These are phyloP conservation scores for Saccharomyces mikatae DNA, from an alignment of 805 yeast species.

Conservation along the genomic window DNA sequence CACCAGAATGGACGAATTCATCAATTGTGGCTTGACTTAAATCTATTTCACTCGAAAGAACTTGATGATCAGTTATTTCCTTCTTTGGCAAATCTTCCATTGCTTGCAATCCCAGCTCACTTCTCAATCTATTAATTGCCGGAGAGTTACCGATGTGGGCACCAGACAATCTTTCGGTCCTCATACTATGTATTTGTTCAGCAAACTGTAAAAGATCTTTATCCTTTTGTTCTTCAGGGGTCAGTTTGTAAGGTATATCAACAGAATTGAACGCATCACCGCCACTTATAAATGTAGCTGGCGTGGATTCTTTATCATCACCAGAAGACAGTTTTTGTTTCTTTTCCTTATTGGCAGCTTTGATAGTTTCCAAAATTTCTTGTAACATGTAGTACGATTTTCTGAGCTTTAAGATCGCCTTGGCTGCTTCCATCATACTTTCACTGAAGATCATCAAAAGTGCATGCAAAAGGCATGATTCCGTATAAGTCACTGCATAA, in stretches of 20 bases:
- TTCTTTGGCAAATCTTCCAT: slow-evolving; percentile 3
- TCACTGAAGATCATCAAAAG: slow-evolving; percentile 81
- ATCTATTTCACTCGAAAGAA: slow-evolving; percentile 18
- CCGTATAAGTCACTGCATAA: slow-evolving; percentile 85
- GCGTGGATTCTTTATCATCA: slow-evolving; percentile 9
- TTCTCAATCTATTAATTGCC: slow-evolving; percentile 38
- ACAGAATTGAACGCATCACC: slow-evolving; percentile 36
- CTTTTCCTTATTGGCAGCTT: slow-evolving; percentile 28
- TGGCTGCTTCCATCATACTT: slow-evolving; percentile 80
- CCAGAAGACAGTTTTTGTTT: slow-evolving; percentile 3
- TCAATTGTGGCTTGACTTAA: slow-evolving; percentile 52
- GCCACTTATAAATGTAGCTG: slow-evolving; percentile 27
- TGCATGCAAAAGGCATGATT: slow-evolving; percentile 77
- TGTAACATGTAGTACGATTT: slow-evolving; percentile 85
- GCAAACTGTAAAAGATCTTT: slow-evolving; percentile 43
- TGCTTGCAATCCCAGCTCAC: slow-evolving; percentile 35
- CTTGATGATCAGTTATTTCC: slow-evolving; percentile 4
- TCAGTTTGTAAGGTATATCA: slow-evolving; percentile 26
- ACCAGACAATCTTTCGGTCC: slow-evolving; percentile 59
- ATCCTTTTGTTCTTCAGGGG: slow-evolving; percentile 41
- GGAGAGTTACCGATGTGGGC: slow-evolving; percentile 56
- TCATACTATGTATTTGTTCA: slow-evolving; percentile 54
- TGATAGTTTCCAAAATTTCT: slow-evolving; percentile 53
- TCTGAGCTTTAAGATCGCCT: slow-evolving; percentile 78
- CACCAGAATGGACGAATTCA: slow-evolving; percentile 87